Conservation (phyloP, 2,329 filamentous ascomycete species). For the Aspergillus fructus region DNA sequence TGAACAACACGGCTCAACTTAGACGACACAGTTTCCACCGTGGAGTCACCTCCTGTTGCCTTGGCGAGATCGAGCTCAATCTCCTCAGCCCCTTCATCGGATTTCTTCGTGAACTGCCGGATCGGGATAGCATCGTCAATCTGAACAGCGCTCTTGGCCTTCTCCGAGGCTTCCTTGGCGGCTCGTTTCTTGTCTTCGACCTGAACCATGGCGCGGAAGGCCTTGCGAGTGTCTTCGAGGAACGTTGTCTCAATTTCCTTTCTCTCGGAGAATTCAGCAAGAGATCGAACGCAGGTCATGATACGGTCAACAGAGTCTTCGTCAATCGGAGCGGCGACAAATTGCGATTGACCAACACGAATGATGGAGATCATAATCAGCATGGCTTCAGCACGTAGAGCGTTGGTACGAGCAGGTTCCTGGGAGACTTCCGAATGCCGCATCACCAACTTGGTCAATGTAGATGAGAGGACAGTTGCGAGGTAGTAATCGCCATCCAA, state of each 20-base stretch:
- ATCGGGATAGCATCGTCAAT: conserved; percentile 94
- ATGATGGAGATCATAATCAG: conserved; percentile 99
- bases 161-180: conserved; percentile 89
- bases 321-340: conserved; percentile 95
- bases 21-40: conserved; percentile 80
- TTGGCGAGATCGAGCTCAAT: conserved; percentile 88
- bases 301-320: conserved; percentile 98
- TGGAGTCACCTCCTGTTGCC: conserved; percentile 85
- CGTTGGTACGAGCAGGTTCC: conserved; percentile 84
- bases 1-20: conserved; percentile 97
- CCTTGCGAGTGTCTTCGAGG: conserved; percentile 89
- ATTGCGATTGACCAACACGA: conserved; percentile 96
- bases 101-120: conserved; percentile 90
- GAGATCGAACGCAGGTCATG: conserved; percentile 92
- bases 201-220: conserved; percentile 95
- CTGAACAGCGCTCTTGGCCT: conserved; percentile 89
- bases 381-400: conserved; percentile 94
- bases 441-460: conserved; percentile 96
- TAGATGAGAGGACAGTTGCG: conserved; percentile 90
- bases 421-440: conserved; percentile 90
- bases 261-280: conserved; percentile 85
- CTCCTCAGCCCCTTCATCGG: conserved; percentile 79
- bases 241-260: conserved; percentile 92
- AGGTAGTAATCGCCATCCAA: conserved; percentile 97
- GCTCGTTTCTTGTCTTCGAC: conserved; percentile 96